Conservation (phyloP, 1,284 basidiomycete species). For the Exobasidium rhododendri region DNA sequence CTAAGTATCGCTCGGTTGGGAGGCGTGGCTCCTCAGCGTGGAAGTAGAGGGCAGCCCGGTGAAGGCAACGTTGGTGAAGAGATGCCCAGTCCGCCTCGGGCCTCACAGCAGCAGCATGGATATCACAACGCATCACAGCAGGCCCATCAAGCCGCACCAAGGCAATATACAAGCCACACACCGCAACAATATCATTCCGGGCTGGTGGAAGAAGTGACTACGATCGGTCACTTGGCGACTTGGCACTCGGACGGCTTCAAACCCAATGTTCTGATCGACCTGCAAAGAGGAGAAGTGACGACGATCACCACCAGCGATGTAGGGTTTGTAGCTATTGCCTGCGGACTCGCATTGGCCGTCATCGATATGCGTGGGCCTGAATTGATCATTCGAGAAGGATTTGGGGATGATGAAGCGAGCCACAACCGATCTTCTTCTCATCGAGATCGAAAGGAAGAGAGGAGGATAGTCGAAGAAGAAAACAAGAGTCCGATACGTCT, state of each 20-base stretch:
- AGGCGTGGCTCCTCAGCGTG: not conserved
- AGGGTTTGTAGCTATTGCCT: conserved; percentile 45
- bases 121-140: not conserved
- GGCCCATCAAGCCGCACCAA: not conserved
- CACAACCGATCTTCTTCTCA: conserved; percentile 12
- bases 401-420: conserved; percentile 20
- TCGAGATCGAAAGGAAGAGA: conserved; percentile 8
- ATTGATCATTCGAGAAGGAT: conserved; percentile 43
- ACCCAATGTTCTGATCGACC: conserved; percentile 38
- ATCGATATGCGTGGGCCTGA: conserved; percentile 43
- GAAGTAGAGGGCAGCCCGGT: not conserved
- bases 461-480: conserved; percentile 37
- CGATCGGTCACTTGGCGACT: conserved; percentile 14
- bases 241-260: conserved; percentile 42
- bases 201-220: conserved; percentile 5
- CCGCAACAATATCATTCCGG: not conserved
- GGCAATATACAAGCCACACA: not conserved
- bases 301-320: conserved; percentile 34
- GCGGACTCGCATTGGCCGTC: conserved; percentile 40
- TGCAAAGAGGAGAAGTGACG: conserved; percentile 37
- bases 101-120: not conserved
- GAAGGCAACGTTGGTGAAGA: not conserved
- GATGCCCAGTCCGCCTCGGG: not conserved
- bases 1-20: not conserved
- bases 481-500: conserved; percentile 29